phyloP scores from a whole-genome alignment of 176 grass and related monocot genomes.

The Aegilops bicornis region DNA sequence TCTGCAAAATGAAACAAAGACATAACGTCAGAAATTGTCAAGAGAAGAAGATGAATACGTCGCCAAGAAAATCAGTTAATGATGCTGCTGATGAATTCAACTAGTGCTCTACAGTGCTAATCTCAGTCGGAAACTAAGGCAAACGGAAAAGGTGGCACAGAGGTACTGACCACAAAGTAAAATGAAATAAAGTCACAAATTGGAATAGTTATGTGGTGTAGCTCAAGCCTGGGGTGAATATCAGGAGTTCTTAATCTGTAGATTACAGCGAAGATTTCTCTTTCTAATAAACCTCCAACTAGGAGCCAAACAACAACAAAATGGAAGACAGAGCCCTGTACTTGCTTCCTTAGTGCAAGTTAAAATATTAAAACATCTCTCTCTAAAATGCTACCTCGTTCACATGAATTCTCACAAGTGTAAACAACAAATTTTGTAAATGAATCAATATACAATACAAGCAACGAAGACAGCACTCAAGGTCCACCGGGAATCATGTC shows the following conservation, averaged over 20 bases:
- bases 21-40: neutral
- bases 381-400: neutral
- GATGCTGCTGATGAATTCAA: neutral
- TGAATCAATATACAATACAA: neutral
- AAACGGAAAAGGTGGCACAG: neutral
- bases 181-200: neutral
- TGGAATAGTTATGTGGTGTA: neutral
- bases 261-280: neutral
- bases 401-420: neutral
- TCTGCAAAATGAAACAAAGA: constrained; percentile 46
- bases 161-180: neutral
- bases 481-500: neutral
- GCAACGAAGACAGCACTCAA: neutral
- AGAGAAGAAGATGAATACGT: neutral
- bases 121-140: neutral
- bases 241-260: neutral
- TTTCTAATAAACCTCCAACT: neutral
- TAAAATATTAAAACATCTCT: neutral
- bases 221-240: neutral
- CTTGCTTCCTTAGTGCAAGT: neutral
- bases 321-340: neutral
- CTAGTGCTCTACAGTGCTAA: neutral
- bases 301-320: neutral
- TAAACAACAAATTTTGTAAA: neutral
- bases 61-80: neutral